Conservation (phyloP, 1,284 basidiomycete species). For the Cryptococcus hybrid region DNA sequence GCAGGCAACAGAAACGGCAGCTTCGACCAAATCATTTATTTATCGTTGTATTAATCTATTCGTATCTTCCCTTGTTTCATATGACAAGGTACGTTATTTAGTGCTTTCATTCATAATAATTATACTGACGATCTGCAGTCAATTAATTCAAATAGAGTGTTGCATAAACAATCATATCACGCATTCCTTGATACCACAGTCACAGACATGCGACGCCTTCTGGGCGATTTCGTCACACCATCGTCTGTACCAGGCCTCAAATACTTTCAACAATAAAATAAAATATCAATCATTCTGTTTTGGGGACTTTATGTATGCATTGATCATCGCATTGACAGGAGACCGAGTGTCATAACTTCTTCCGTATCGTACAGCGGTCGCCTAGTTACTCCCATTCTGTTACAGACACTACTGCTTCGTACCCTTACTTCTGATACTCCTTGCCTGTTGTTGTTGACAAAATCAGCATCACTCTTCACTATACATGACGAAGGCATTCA, state of each 20-base stretch:
- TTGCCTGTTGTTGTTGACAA: conserved; percentile 6
- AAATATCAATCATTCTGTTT: background rate
- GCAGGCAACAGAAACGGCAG: conserved; percentile 15
- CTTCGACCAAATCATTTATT: conserved; percentile 34
- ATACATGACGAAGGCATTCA: background rate
- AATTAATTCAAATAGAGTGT: conserved; percentile 21
- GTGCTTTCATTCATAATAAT: background rate
- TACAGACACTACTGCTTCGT: background rate
- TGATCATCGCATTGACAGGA: no score
- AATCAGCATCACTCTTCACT: background rate
- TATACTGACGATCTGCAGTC: conserved; percentile 6
- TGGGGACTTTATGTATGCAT: no score
- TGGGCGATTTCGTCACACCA: conserved; percentile 26
- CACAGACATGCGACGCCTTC: conserved; percentile 12
- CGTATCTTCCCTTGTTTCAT: conserved; percentile 31
- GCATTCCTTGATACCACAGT: conserved; percentile 26
- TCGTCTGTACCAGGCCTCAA: conserved; percentile 29
- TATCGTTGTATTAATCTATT: conserved; percentile 45
- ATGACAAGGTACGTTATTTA: conserved; percentile 25
- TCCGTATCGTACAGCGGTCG: no score
- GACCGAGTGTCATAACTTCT: no score
- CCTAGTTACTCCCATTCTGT: no score
- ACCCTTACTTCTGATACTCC: conserved; percentile 16
- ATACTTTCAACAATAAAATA: conserved; percentile 12
- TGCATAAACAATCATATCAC: conserved; percentile 34